Evolutionary conservation across 306 rosid genomes (phyloP), one percentile per base, ranked within the genome.

Genomic region (Inga oerstediana): DNA sequence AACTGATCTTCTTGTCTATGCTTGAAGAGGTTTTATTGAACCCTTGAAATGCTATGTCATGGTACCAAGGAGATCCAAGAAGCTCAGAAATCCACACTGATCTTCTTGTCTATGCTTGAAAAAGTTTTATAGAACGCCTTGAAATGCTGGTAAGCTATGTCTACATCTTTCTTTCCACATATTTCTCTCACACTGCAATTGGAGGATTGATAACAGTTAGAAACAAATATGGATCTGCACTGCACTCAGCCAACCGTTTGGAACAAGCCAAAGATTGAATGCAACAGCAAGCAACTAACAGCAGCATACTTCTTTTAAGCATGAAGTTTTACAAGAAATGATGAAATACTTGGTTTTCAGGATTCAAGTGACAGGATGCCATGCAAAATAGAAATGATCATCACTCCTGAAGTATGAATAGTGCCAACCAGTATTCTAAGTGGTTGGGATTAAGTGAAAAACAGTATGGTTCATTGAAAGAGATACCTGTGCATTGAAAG

Each of bases 401-500:
- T 13, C 22, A 54, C 15, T 52, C 58, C 59, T 46, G 56, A 45
- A 45, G 62, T 19, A 43, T 79, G 56, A 65, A 74, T 79, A 61
- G 30, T 45, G 66, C 20, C 52, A 34, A 35, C 15, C 7, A 37
- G 41, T 12, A 59, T 51, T 12, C 1, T 70, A 3, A 20, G 1
- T 43, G 20, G 66, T 68, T 59, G 10, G 12, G 19, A 43, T 7
- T 51, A 45, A 46, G 48, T 56, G 56, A 76, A 20, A 58, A 76
- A 56, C 64, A 72, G 72, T 74, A 67, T 5, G 67, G 4, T 62
- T 62, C 27, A 24, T 62, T 62, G 37, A 27, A 64, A 32, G 34
- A 64, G 39, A 13, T 64, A 96, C 99, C 98, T 96, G 93, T 93
- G 99, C 99, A 96, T 96, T 66, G 99, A 96, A 74, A 96, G 99